Evolutionary conservation across 148 eudicot species (phyloP).

Genomic region (Fagopyrum tataricum): DNA sequence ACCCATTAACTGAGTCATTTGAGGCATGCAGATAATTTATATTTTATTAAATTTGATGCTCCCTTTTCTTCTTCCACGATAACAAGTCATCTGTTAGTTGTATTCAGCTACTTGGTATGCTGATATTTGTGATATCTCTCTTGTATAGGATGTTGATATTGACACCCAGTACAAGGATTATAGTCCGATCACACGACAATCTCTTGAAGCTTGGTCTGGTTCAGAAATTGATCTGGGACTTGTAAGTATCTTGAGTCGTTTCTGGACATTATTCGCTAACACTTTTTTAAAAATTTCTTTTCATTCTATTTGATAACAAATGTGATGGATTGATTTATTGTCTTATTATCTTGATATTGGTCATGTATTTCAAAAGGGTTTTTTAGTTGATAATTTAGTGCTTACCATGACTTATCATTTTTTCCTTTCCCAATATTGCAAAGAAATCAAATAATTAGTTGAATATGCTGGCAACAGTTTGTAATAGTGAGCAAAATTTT

Average conservation of each 20-base stretch:
- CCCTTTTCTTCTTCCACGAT: slow-evolving; percentile 10
- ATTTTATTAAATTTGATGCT: neutral
- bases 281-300: neutral
- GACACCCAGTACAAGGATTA: slow-evolving; percentile 61
- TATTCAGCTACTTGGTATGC: neutral
- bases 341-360: neutral
- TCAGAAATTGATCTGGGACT: slow-evolving; percentile 76
- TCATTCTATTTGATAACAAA: neutral
- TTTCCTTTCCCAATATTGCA: neutral
- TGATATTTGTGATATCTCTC: neutral
- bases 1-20: slow-evolving; percentile 67
- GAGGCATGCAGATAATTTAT: slow-evolving; percentile 44
- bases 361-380: too few relatives aligned
- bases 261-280: neutral
- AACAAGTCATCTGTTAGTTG: neutral
- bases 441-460: neutral
- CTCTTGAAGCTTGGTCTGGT: slow-evolving; percentile 95
- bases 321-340: neutral
- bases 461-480: neutral
- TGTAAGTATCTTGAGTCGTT: slow-evolving; percentile 39
- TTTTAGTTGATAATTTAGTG: too few relatives aligned
- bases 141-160: slow-evolving; percentile 62
- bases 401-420: too few relatives aligned
- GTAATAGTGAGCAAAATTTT: neutral
- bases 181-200: slow-evolving; percentile 55